Evolutionary conservation across 768 basidiomycete species (phyloP), one percentile per base, ranked within the genome.

Genomic region (Collybia nuda): DNA sequence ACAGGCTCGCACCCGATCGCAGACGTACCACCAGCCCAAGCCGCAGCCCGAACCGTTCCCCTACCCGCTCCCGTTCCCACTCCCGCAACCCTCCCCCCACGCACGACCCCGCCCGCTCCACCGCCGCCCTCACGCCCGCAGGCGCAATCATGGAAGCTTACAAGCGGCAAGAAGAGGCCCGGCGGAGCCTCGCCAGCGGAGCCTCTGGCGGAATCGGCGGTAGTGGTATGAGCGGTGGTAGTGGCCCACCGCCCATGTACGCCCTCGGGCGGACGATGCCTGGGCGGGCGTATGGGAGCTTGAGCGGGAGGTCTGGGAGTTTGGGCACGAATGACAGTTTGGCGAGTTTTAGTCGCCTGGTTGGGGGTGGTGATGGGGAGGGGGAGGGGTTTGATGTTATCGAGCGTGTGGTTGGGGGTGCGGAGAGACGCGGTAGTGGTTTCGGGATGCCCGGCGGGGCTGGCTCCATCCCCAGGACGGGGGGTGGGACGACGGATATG

Each of bases 81-180:
- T n/a, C n/a, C 19, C 21, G 5, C 47, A 12, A n/a, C n/a, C n/a
- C n/a, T n/a, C 22, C 38, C 14, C 17, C 22, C 11, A 29, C 9
- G 44, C n/a, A n/a, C 14, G 18, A 2, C 28, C 40, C 5, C 37
- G n/a, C 23, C 4, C 24, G 4, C 42, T n/a, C 28, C 60, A 6
- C 39, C n/a, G 4, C 64, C n/a, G n/a, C n/a, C n/a, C n/a, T 79
- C 19, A 80, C 79, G 1, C 77, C 79, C 1, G 76, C 78, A 0
- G 67, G 71, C 0, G 73, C 72, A 0, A 72, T 80, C 29, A 75
- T 66, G 2, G 70, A 70, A 29, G 76, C 77, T 8, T 81, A 81
- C 59, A 78, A 76, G 59, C 70, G 71, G 40, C 78, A 75, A 46
- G 69, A 70, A 44, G 57, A 67, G 2, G 22, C 28, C 37, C 42